Evolutionary conservation across 2,329 filamentous ascomycete species (phyloP).

Genomic region (Sphaerulina musiva): DNA sequence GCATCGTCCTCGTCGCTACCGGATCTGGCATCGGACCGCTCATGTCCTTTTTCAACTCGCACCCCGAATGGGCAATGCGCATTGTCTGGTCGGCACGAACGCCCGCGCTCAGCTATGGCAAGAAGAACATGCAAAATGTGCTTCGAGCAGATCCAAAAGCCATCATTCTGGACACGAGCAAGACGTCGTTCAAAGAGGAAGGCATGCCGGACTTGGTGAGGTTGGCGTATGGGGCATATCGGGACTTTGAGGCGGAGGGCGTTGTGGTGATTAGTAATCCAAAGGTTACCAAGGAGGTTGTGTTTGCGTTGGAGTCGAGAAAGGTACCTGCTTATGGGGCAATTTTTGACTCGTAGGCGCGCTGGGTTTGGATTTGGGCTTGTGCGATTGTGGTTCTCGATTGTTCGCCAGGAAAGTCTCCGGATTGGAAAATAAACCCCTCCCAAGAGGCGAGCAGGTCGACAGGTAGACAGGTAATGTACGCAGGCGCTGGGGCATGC

Average conservation of each 20-base stretch:
- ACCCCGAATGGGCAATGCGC: conserved; percentile 45
- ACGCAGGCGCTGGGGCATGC: too few relatives aligned
- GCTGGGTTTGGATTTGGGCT: neutral
- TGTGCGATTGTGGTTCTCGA: too few relatives aligned
- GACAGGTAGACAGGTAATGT: too few relatives aligned
- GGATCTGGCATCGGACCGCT: conserved; percentile 68
- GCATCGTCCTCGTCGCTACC: conserved; percentile 61
- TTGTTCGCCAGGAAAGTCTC: too few relatives aligned
- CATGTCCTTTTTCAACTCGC: conserved; percentile 53
- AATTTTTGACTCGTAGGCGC: conserved; percentile 57
- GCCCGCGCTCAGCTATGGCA: conserved; percentile 58
- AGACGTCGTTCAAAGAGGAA: conserved; percentile 26
- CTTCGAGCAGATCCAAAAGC: conserved; percentile 53
- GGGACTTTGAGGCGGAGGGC: conserved; percentile 52
- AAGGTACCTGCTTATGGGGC: conserved; percentile 64
- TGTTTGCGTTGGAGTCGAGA: conserved; percentile 60
- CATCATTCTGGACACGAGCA: conserved; percentile 60
- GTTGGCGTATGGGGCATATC: conserved; percentile 48
- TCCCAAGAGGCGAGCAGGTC: too few relatives aligned
- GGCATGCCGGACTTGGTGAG: conserved; percentile 58
- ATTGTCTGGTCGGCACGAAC: conserved; percentile 63
- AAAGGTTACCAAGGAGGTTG: conserved; percentile 59
- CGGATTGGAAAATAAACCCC: too few relatives aligned
- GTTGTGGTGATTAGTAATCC: conserved; percentile 69
- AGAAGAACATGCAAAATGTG: conserved; percentile 52